Conservation (phyloP, 345 rosid species). For the Gossypium herbaceum region DNA sequence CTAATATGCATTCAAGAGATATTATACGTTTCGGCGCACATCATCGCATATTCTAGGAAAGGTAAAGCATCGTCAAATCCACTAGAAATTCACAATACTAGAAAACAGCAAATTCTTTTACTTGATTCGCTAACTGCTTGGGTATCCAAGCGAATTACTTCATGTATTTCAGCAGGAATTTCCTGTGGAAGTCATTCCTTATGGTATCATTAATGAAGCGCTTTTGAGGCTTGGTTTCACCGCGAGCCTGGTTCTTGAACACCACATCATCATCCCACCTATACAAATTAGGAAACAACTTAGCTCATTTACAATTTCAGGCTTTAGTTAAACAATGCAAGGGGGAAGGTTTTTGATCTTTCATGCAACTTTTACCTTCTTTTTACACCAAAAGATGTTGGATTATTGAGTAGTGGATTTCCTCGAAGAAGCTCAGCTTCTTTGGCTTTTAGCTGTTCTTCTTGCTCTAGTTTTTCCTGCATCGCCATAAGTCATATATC, state of each 20-base stretch:
- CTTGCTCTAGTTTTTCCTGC: constrained; percentile 69
- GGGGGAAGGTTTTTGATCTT: background rate
- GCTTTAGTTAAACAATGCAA: background rate
- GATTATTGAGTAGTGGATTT: constrained; percentile 77
- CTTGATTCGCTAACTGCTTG: background rate
- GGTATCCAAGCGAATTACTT: constrained; percentile 1
- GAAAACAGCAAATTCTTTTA: background rate
- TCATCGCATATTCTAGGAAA: background rate
- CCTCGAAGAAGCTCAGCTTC: constrained; percentile 93
- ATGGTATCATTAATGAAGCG: constrained; percentile 98
- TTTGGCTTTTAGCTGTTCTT: constrained; percentile 80
- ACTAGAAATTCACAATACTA: constrained; percentile 5
- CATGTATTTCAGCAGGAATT: constrained; percentile 89
- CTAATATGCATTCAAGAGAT: background rate
- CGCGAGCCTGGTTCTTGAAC: constrained; percentile 97
- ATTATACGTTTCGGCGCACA: background rate
- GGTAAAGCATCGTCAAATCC: background rate
- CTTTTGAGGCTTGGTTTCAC: constrained; percentile 85
- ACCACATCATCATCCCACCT: constrained; percentile 99
- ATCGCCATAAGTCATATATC: background rate
- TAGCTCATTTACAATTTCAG: background rate
- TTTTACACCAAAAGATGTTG: constrained; percentile 73
- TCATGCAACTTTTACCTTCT: constrained; percentile 53
- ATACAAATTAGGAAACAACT: constrained; percentile 5
- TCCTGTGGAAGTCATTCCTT: constrained; percentile 89